Percentiles rank a stretch among this genome's conserved stretches.
Evolutionary conservation across 2,329 filamentous ascomycete species (phyloP).

Genomic region (Penicillium sp.): DNA sequence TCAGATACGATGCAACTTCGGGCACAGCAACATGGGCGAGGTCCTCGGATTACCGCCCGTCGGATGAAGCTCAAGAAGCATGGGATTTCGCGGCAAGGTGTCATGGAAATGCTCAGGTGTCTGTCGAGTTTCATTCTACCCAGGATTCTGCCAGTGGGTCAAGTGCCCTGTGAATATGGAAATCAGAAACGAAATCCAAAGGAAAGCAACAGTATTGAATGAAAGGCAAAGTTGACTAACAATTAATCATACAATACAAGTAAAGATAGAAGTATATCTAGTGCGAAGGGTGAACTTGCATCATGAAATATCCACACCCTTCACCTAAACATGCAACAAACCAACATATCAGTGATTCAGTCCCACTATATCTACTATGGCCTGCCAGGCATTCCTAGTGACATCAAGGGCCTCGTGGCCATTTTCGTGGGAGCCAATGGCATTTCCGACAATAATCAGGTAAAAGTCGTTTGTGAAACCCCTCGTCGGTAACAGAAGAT

Average conservation of each 20-base stretch:
- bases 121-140: background rate
- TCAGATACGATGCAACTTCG: background rate
- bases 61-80: background rate
- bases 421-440: slow-evolving; percentile 55
- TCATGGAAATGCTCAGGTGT: background rate
- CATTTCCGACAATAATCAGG: slow-evolving; percentile 33
- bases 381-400: slow-evolving; percentile 48
- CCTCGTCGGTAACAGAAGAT: background rate
- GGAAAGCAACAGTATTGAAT: background rate
- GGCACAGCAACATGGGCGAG: background rate
- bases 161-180: background rate
- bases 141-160: too few relatives aligned
- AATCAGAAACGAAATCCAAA: accelerated
- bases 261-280: too few relatives aligned
- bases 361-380: slow-evolving; percentile 48
- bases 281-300: background rate
- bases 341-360: background rate
- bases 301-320: background rate
- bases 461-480: background rate
- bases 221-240: background rate
- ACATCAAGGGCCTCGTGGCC: background rate
- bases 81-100: background rate
- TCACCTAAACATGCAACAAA: background rate
- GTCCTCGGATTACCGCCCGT: background rate
- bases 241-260: background rate